phyloP scores from a whole-genome alignment of 179 eudicot genomes.

The Nepenthes alata region DNA sequence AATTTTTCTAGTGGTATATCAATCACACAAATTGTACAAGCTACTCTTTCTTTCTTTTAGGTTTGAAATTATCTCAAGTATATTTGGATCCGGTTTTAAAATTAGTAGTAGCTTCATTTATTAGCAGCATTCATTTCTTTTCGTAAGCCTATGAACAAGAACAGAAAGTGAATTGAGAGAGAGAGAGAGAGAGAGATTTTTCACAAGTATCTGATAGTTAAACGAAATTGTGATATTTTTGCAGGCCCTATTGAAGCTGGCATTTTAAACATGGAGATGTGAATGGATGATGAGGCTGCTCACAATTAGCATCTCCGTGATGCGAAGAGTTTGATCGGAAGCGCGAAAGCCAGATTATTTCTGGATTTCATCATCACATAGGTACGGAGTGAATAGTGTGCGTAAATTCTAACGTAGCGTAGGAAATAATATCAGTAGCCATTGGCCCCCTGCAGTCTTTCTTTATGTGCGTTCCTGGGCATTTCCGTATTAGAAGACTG shows the following conservation, averaged over 20 bases:
- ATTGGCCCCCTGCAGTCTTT: conserved; percentile 1
- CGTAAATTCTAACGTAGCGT: conserved; percentile 9
- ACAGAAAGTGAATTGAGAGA: conserved; percentile 4
- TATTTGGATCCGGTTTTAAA: too few species aligned
- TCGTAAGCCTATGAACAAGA: background rate
- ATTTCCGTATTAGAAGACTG: background rate
- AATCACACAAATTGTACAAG: too few species aligned
- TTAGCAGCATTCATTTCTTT: background rate
- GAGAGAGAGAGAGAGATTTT: background rate
- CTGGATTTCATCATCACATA: conserved; percentile 11
- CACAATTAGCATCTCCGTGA: background rate
- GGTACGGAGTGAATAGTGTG: conserved; percentile 15
- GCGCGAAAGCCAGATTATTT: conserved; percentile 23
- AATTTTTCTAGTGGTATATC: too few species aligned
- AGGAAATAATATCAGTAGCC: conserved; percentile 14
- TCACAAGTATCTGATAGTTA: background rate
- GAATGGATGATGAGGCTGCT: conserved; percentile 10
- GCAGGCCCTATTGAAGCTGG: conserved; percentile 47
- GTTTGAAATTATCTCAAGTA: too few species aligned
- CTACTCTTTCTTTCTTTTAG: too few species aligned
- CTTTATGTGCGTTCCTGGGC: background rate
- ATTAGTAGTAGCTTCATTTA: too few species aligned
- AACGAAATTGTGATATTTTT: conserved; percentile 3
- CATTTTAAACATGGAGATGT: conserved; percentile 56
- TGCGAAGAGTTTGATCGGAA: conserved; percentile 10